These are phyloP conservation scores for Blastobotrys illinoisensis DNA, from an alignment of 1,139 yeast genomes.

Conservation along the genomic window DNA sequence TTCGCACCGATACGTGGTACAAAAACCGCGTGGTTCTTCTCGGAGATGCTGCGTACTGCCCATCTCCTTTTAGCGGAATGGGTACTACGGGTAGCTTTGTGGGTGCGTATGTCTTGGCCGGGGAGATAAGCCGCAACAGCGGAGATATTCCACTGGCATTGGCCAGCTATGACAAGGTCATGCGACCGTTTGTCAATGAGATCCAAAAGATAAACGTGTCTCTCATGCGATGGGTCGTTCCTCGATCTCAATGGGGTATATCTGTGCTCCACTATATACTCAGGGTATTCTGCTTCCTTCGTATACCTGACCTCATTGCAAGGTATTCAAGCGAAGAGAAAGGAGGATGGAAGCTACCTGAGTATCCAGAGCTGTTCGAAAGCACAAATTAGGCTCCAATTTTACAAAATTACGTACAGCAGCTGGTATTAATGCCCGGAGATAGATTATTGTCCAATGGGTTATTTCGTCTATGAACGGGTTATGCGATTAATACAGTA, in stretches of 20 bases:
- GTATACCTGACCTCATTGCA: not conserved
- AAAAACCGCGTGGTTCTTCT: constrained; percentile 2
- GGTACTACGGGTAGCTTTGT: constrained; percentile 6
- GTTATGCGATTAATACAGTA: too few species aligned
- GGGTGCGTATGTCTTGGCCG: constrained; percentile 8
- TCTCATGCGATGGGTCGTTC: not conserved
- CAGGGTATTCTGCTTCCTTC: not conserved
- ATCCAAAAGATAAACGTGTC: constrained; percentile 1
- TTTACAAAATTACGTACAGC: too few species aligned
- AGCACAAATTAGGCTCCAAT: too few species aligned
- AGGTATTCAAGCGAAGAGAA: not conserved
- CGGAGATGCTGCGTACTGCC: constrained; percentile 8
- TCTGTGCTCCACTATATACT: not conserved
- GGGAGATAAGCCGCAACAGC: not conserved
- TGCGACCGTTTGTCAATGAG: constrained; percentile 8
- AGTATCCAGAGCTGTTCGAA: not conserved
- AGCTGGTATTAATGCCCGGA: too few species aligned
- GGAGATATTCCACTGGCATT: not conserved
- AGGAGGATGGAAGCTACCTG: not conserved
- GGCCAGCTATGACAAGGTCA: not conserved
- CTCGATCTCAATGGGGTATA: not conserved
- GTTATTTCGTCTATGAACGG: too few species aligned
- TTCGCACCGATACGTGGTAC: not conserved
- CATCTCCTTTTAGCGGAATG: constrained; percentile 5
- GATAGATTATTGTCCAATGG: too few species aligned